Percentiles rank a stretch among this genome's conserved stretches.
Evolutionary conservation across 306 rosid genomes (phyloP).

Genomic region (Macrotyloma uniflorum): DNA sequence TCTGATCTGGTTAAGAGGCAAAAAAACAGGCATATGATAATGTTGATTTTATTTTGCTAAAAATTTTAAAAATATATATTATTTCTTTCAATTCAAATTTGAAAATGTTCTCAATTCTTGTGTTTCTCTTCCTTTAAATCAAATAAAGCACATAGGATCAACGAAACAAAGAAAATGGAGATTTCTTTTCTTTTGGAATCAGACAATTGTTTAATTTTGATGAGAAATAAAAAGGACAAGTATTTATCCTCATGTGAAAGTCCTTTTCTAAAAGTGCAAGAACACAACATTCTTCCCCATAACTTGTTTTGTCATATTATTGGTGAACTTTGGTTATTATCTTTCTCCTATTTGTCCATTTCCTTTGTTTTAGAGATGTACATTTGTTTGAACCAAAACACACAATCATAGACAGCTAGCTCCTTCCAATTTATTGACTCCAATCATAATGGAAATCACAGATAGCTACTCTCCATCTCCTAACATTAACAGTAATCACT

Average conservation of each 20-base stretch:
- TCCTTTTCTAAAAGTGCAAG: conserved; percentile 29
- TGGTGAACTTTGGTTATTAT: conserved; percentile 28
- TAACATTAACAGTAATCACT: neutral
- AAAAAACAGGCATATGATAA: too few species aligned
- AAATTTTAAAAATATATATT: too few species aligned
- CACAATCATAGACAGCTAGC: conserved; percentile 25
- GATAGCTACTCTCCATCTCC: conserved; percentile 30
- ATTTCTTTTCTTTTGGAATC: neutral
- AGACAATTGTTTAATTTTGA: conserved; percentile 17
- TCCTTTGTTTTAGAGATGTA: conserved; percentile 30
- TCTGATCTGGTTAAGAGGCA: too few species aligned
- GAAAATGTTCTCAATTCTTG: neutral
- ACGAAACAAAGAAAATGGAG: neutral
- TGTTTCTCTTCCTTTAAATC: neutral
- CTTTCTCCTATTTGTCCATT: conserved; percentile 34
- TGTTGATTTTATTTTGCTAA: neutral
- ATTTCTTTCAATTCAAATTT: neutral
- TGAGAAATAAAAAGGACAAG: neutral
- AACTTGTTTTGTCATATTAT: conserved; percentile 26
- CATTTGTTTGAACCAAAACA: conserved; percentile 39
- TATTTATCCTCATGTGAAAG: conserved; percentile 31
- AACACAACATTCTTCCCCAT: conserved; percentile 26
- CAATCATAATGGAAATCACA: conserved; percentile 11
- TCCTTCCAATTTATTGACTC: conserved; percentile 22
- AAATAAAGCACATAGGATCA: neutral